Evolutionary conservation across 352 stramenopile species (phyloP), one percentile per base, ranked within the genome.

Genomic region (Phytophthora fragariaefolia): DNA sequence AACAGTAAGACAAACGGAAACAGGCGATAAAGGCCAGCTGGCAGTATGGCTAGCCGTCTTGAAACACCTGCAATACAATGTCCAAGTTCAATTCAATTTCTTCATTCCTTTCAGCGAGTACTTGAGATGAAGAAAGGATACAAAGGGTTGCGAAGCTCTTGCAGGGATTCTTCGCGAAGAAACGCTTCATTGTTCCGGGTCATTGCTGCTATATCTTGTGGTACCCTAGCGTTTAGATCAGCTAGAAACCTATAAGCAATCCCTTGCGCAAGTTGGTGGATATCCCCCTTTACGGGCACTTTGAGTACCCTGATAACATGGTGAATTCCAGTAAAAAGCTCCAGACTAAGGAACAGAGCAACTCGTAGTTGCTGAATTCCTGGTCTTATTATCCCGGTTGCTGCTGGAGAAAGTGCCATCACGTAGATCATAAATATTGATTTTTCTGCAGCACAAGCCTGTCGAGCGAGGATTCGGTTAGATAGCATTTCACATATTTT

Each of bases 71-170:
- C 34, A 5, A 38, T 38, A 38, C 17, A 13, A n/a, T 38, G 10
- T 38, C 9, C 17, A n/a, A 8, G 13, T 38, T 4, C 10, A 38
- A 3, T n/a, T 17, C 0, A n/a, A n/a, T n/a, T n/a, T n/a, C n/a
- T n/a, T n/a, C n/a, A n/a, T n/a, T n/a, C n/a, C n/a, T n/a, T n/a
- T n/a, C n/a, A n/a, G n/a, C n/a, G n/a, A 20, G 61, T 58, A 6
- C 68, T 71, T 58, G 71, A 74, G 64, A 91, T 84, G 20, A 71
- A 83, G n/a, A 88, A 32, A 10, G 82, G 80, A 48, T 73, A 85
- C 3, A 59, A 38, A 8, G 72, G 70, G 38, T 89, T 87, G 61
- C 84, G 68, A 17, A 89, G 40, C 10, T 53, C 69, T 43, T 57
- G 40, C 24, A 91, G 58, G 10, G 80, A 79, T 57, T 74, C 32